Conservation (phyloP, 441 rosid species). For the Adansonia gregorii region DNA sequence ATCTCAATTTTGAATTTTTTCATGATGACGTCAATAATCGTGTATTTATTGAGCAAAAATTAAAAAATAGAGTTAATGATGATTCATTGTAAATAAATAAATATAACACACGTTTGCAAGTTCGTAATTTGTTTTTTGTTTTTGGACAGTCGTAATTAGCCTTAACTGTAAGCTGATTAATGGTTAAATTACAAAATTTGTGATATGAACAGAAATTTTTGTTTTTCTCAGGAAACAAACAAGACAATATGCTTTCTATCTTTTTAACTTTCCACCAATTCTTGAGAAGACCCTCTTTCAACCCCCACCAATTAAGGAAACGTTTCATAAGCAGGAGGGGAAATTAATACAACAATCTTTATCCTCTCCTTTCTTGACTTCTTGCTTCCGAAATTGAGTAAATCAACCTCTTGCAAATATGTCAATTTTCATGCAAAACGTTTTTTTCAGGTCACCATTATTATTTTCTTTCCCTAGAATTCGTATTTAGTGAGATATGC, state of each 20-base stretch:
- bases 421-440: too few relatives aligned
- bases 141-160: too few relatives aligned
- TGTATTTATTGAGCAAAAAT: too few relatives aligned
- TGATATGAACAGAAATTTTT: neutral
- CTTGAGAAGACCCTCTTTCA: neutral
- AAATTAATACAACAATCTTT: neutral
- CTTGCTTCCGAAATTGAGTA: neutral
- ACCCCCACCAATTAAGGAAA: constrained; percentile 15
- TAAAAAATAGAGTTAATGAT: too few relatives aligned
- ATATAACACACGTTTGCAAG: neutral
- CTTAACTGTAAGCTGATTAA: neutral
- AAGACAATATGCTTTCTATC: constrained; percentile 1
- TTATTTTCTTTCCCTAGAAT: neutral
- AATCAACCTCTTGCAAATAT: neutral
- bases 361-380: neutral
- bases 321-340: neutral
- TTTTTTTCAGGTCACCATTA: neutral
- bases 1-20: too few relatives aligned
- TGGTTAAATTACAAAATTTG: neutral
- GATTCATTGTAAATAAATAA: too few relatives aligned
- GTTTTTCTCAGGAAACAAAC: neutral
- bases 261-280: constrained; percentile 9
- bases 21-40: too few relatives aligned
- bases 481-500: too few relatives aligned
- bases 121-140: neutral